These are phyloP conservation scores for Penicillium sp. DNA, from an alignment of 2,329 filamentous ascomycete species.

Conservation along the genomic window DNA sequence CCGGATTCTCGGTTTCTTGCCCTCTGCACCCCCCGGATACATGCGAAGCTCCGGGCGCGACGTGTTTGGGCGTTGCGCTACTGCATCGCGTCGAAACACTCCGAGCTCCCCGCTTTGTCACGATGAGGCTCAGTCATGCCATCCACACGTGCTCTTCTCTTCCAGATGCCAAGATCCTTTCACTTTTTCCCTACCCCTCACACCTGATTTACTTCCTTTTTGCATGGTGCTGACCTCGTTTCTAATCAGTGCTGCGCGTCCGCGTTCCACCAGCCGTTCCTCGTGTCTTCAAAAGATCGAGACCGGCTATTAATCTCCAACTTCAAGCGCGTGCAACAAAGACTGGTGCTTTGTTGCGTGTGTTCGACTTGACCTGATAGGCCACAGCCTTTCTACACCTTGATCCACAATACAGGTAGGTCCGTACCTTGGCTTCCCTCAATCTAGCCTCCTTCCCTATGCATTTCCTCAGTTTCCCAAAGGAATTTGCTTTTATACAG, in stretches of 20 bases:
- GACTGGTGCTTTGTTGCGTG: conserved; percentile 19
- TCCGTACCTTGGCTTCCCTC: not conserved
- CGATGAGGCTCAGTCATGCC: conserved; percentile 17
- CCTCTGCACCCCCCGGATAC: not conserved
- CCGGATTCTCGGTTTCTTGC: not conserved
- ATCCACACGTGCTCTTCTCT: conserved; percentile 12
- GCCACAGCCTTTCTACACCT: conserved; percentile 1
- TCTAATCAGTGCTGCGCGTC: conserved; percentile 14
- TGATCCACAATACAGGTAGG: not conserved
- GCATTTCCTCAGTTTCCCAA: not conserved
- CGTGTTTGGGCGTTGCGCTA: not conserved
- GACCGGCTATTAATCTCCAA: conserved; percentile 1
- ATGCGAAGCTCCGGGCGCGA: not conserved
- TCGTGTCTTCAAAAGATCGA: conserved; percentile 8
- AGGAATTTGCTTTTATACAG: not conserved
- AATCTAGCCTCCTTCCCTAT: not conserved
- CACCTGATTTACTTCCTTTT: not conserved
- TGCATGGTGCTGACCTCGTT: not conserved
- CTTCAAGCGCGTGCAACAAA: conserved; percentile 14
- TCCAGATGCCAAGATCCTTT: conserved; percentile 1
- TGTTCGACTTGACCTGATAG: not conserved
- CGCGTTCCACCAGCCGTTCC: conserved; percentile 7
- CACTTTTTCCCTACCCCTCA: not conserved
- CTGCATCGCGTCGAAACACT: not conserved
- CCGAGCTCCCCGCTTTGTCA: conserved; percentile 8